phyloP scores from a whole-genome alignment of 176 grass and related monocot species.

The Paspalum notatum region DNA sequence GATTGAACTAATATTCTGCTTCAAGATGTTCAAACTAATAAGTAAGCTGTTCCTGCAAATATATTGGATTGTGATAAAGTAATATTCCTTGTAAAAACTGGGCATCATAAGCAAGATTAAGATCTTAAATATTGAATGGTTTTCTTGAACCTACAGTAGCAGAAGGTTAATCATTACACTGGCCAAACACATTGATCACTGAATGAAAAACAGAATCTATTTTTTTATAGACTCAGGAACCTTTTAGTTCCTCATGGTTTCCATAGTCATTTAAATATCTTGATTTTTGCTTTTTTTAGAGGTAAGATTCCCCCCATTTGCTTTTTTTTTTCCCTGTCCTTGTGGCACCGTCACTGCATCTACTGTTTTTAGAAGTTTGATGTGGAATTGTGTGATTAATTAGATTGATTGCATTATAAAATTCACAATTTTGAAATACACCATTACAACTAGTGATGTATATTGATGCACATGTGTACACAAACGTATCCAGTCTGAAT shows the following conservation, averaged over 20 bases:
- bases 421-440: not conserved
- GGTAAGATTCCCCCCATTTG: not conserved
- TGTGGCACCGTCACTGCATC: constrained; percentile 6
- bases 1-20: not conserved
- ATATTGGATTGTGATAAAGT: not conserved
- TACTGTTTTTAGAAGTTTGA: not conserved
- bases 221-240: not conserved
- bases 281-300: not conserved
- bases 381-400: not conserved
- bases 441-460: not conserved
- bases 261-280: not conserved
- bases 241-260: not conserved
- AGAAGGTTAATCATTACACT: not conserved
- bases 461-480: not conserved
- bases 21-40: not conserved
- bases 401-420: not conserved
- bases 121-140: not conserved
- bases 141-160: not conserved
- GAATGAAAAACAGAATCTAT: not conserved
- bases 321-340: not conserved
- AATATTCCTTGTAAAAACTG: not conserved
- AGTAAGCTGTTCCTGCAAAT: not conserved
- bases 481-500: not conserved
- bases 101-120: not conserved
- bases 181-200: not conserved